Base-by-base conservation (phyloP, 805 yeast species). In the Candida corydali region DNA sequence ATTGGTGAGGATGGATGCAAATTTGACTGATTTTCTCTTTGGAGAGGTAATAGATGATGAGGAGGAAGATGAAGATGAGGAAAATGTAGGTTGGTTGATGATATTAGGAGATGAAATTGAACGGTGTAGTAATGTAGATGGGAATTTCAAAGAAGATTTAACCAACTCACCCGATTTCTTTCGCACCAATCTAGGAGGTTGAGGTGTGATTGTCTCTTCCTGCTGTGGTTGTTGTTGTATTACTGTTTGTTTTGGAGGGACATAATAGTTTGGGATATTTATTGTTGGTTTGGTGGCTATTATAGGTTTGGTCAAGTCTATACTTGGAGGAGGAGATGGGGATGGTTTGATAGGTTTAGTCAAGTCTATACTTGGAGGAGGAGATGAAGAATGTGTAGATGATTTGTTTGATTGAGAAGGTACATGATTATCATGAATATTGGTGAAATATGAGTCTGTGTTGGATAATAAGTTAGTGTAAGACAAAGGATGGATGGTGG, bases 111-210 rank as follows among this genome's bases (percentile, higher is more conserved):
- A 47, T 11, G 63, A 54, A 37, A 50, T 43, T 30, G 57, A 51
- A 24, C 53, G 45, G 11, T 45, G 46, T 16, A 51, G 36, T 11
- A 57, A 31, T n/a, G n/a, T n/a, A 1, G 46, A 20, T 43, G 72
- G 65, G 27, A 73, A 60, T 52, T 80, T 82, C 38, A 86, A 66
- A 11, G 87, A 80, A 5, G 89, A 78, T 53, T 85, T 85, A 36
- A 86, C 86, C 29, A 83, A 63, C 53, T 87, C 95, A 9, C 95
- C 96, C 1, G 88, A 78, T 56, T 86, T 87, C 58, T 88, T 88
- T 36, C 93, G 78, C 5, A 86, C 70, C 38, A 84, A 61, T 17
- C 17, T 18, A 32, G 50, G 49, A 3, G 47, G 47, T 17, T 14
- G 16, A 23, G 14, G 28, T n/a, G 34, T 22, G 11, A 29, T 16